A percentile compares a stretch with the other conserved stretches of the same genome.
Evolutionary conservation across 305 asterid genomes (phyloP).

Genomic region (Solanum hybrid): DNA sequence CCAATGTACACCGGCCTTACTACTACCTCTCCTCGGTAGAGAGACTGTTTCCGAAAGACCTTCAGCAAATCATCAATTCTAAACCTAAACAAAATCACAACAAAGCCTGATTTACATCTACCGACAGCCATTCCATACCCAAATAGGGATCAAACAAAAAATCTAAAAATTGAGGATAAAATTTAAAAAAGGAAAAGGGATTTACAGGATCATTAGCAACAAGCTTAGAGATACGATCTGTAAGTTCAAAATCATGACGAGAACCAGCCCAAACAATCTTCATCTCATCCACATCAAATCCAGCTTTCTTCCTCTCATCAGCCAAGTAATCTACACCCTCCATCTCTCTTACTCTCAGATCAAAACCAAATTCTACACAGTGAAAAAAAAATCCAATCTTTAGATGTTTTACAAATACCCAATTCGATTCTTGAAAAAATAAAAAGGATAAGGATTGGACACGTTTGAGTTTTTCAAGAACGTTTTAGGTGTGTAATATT

Average conservation of each 20-base stretch:
- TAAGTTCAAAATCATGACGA: conserved; percentile 41
- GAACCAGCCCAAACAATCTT: conserved; percentile 98
- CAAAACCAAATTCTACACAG: background rate
- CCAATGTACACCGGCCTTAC: background rate
- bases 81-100: background rate
- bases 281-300: conserved; percentile 81
- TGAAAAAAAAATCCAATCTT: background rate
- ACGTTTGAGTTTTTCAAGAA: background rate
- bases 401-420: background rate
- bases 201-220: conserved; percentile 91
- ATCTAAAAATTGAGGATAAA: background rate
- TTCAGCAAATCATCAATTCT: background rate
- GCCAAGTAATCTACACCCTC: conserved; percentile 64
- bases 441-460: background rate
- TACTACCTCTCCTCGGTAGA: background rate
- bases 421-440: background rate
- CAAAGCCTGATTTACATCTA: background rate
- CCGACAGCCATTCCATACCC: background rate
- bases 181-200: background rate
- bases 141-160: background rate
- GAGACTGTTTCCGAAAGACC: background rate
- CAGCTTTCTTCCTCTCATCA: conserved; percentile 79
- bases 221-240: conserved; percentile 95
- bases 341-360: conserved; percentile 11
- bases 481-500: background rate